Evolutionary conservation across 2,329 filamentous ascomycete genomes (phyloP), one percentile per base, ranked within the genome.

Genomic region (Lomentospora prolificans): DNA sequence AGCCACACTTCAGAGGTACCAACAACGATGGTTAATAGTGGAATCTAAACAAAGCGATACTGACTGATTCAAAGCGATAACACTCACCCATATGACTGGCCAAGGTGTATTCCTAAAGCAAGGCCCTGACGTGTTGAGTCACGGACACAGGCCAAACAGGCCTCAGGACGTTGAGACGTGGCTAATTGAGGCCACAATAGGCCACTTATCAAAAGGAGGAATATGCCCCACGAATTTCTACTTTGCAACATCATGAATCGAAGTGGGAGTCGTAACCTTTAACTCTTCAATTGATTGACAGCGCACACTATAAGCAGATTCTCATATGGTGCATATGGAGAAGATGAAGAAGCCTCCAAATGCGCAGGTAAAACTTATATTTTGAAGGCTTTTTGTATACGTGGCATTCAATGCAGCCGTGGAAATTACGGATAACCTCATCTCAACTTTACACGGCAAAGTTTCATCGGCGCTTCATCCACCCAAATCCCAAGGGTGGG

Each of bases 51-150:
- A n/a, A n/a, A n/a, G n/a, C n/a, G n/a, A n/a, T n/a, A n/a, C n/a
- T n/a, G n/a, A n/a, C n/a, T n/a, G n/a, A n/a, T n/a, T n/a, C n/a
- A n/a, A n/a, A n/a, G n/a, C n/a, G n/a, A n/a, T n/a, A n/a, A n/a
- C n/a, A n/a, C 48, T 31, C 24, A 51, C 48, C 48, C 48, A 22
- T 51, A 51, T 22, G 24, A 28, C n/a, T 51, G 48, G 12, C 48
- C 48, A 14, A 51, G 48, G 25, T 51, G 25, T 28, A 51, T 19
- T 4, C 48, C 48, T 6, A 51, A 19, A 14, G 48, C 48, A 19
- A 28, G 48, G 14, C 14, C 25, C 24, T 51, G 24, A 14, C 48
- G 48, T n/a, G 48, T 51, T 22, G 48, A n/a, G 22, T 30, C 25
- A 2, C 24, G 28, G 4, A 51, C 48, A 19, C 48, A 51, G 48